Conservation (phyloP, 208 protist species). For the Leishmania guyanensis region DNA sequence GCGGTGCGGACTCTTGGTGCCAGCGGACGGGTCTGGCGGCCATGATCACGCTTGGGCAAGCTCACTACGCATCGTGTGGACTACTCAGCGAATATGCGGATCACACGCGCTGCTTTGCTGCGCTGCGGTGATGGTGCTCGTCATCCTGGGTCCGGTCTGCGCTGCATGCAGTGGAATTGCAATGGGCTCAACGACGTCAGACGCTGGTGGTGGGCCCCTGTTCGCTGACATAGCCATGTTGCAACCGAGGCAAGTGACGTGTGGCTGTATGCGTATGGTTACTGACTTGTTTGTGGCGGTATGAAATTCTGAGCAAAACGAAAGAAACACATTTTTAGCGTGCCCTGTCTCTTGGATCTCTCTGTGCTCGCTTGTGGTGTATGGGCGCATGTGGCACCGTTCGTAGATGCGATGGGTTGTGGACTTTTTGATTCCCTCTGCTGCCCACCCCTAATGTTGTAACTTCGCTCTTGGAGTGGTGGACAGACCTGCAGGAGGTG, state of each 20-base stretch:
- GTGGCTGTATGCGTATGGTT: background rate
- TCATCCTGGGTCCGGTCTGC: background rate
- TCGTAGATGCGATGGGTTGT: background rate
- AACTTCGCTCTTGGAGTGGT: no score
- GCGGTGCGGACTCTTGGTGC: background rate
- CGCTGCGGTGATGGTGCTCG: background rate
- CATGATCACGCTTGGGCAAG: background rate
- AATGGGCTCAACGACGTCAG: background rate
- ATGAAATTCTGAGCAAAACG: background rate
- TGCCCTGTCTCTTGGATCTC: background rate
- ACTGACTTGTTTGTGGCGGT: background rate
- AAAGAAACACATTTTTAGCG: background rate
- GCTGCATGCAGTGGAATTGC: no score
- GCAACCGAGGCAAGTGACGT: background rate
- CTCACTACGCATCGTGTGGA: background rate
- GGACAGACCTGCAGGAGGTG: background rate
- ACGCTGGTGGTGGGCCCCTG: background rate
- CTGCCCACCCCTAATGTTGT: no score
- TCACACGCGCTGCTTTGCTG: background rate
- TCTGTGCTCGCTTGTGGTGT: background rate
- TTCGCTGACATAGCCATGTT: background rate
- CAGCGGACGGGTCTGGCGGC: background rate
- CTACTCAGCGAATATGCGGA: background rate
- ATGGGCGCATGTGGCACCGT: background rate
- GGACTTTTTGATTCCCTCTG: no score